Base-by-base conservation (phyloP, 306 rosid species). In the Cyamopsis tetragonoloba region DNA sequence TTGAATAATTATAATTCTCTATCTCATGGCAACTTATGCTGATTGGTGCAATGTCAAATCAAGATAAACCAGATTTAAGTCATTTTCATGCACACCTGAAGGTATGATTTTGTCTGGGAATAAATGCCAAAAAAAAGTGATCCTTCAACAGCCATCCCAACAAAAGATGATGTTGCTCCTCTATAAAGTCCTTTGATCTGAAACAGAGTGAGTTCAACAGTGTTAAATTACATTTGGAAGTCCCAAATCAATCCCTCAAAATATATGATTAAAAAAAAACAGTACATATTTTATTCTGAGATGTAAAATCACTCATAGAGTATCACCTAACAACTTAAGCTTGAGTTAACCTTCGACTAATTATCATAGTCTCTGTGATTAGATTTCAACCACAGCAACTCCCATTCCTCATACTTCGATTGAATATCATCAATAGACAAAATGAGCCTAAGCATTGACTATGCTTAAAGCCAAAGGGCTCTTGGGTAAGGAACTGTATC, bases 171-270 rank as follows among this genome's bases (percentile, higher is more conserved):
- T 24, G 96, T 89, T 35, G 99, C 96, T 64, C 97, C 99, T 73
- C 96, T 85, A 77, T 93, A 93, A 64, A 93, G 91, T 77, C 99
- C 97, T 79, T 75, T 88, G 62, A 90, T 71, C 99, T 93, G 87
- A 62, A 83, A 88, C 71, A 55, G 37, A 79, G 44, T 60, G 20
- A 39, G 55, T 62, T 48, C 72, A 66, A n/a, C n/a, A n/a, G n/a
- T n/a, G n/a, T n/a, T n/a, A 48, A 65, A 60, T 78, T 69, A 49
- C 38, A 64, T 43, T 11, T 65, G 3, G 20, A 19, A 54, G 20
- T 20, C 59, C 15, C 23, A 46, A 56, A 71, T 26, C 55, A 57
- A 62, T 68, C 37, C 57, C 48, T 44, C 28, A 5, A 42, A 31
- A 39, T 32, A 6, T 43, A 55, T 24, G 20, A 26, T 18, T 24